These are phyloP conservation scores for Drechslerella stenobrocha DNA, from an alignment of 2,329 filamentous ascomycete genomes.

Conservation along the genomic window DNA sequence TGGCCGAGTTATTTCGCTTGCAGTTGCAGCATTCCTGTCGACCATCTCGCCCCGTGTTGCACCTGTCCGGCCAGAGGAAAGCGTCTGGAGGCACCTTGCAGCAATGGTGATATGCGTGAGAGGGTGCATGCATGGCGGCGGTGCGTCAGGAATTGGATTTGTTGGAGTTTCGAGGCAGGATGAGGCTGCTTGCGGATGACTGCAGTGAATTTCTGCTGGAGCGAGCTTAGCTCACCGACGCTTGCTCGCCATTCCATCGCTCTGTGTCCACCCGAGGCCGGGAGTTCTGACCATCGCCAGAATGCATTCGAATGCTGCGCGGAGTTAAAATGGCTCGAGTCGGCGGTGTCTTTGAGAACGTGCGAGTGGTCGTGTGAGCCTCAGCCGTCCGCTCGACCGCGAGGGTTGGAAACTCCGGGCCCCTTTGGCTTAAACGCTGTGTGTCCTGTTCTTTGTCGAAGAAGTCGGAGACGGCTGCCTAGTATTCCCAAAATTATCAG, in stretches of 20 bases:
- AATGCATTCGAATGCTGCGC: neutral
- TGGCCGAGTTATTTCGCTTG: neutral
- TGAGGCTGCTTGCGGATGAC: constrained; percentile 1
- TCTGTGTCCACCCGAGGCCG: too few relatives aligned
- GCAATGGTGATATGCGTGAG: too few relatives aligned
- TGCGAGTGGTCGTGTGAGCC: constrained; percentile 1
- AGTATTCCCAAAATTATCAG: neutral
- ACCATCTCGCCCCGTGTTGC: constrained; percentile 6
- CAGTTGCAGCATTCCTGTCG: neutral
- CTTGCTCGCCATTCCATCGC: neutral
- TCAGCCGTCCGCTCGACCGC: neutral
- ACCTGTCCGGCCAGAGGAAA: constrained; percentile 26
- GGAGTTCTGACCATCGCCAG: neutral
- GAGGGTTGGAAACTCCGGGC: neutral
- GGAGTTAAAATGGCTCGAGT: neutral
- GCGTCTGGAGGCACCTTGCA: constrained; percentile 38
- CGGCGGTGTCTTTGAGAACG: neutral
- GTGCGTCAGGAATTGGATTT: neutral
- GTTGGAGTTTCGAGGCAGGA: neutral
- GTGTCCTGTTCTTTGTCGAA: too few relatives aligned
- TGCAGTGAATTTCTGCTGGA: neutral
- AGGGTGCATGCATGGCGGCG: neutral
- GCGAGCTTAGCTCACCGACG: too few relatives aligned
- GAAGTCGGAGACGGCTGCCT: neutral
- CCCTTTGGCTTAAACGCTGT: neutral